Base-by-base conservation (phyloP, 1,284 basidiomycete genomes). In the Lignosus rhinocerotis region DNA sequence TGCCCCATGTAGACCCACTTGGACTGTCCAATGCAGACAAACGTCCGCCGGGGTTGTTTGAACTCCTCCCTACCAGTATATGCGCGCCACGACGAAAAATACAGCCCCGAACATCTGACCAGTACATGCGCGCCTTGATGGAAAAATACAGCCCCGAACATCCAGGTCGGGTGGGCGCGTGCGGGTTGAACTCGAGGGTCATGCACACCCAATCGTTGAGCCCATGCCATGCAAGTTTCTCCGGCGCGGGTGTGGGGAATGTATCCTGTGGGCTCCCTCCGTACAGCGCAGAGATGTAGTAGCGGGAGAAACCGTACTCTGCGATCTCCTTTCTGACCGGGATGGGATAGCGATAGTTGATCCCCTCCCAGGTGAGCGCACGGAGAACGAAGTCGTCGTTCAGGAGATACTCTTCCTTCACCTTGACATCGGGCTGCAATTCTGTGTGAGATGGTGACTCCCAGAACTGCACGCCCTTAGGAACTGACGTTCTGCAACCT, bases 261-360 rank as follows among this genome's bases (percentile, higher is more conserved):
- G 70, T 72, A 0, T 57, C 42, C 31, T 72, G 67, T 0, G 64
- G 49, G 41, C 68, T 74, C 0, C 76, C 76, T 2, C 76, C 77
- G 57, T 70, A 77, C 2, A 53, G 49, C 2, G 63, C 57, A 5
- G 70, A 70, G 51, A 76, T 72, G 53, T 74, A 76, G 0, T 52
- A 52, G 9, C 76, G 64, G 0, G 68, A 53, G 14, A 73, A 60
- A 10, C 59, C 21, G 39, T 46, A 48, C 34, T 60, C 48, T 6
- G 53, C 49, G 39, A 63, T 56, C 5, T 32, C 30, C 16, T 38
- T 31, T 1, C 53, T 51, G 54, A 63, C 51, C n/a, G 56, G 41
- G 47, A 63, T 51, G 10, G 62, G 56, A 42, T 46, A 53, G 16
- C 51, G 59, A 16, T 51, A 36, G 34, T 49, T 56, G 46, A 58